Percentiles rank a stretch among this genome's conserved stretches.
Conservation (phyloP, 2,329 filamentous ascomycete genomes). For the Pseudofabraea citricarpa region DNA sequence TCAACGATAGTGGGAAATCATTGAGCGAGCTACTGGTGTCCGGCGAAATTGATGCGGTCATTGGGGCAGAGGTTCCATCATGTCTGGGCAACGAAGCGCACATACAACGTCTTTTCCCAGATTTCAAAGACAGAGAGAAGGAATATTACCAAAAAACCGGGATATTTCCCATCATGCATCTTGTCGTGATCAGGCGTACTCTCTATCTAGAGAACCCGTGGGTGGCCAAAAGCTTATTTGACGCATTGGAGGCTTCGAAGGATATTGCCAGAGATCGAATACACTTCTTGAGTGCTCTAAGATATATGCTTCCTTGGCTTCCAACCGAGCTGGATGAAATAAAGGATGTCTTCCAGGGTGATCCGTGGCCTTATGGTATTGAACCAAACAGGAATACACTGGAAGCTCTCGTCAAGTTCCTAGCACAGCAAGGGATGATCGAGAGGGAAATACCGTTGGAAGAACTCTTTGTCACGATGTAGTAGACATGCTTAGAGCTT, state of each 20-base stretch:
- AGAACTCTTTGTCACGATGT: constrained; percentile 22
- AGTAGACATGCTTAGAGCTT: no score
- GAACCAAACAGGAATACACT: constrained; percentile 28
- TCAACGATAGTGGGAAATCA: constrained; percentile 24
- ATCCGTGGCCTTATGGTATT: constrained; percentile 30
- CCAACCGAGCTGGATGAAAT: constrained; percentile 29
- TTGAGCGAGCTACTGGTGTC: constrained; percentile 28
- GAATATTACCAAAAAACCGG: constrained; percentile 26
- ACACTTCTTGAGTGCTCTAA: constrained; percentile 21
- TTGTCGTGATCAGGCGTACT: constrained; percentile 6
- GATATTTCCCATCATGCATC: constrained; percentile 13
- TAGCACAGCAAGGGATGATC: constrained; percentile 29
- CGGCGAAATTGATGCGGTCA: constrained; percentile 32
- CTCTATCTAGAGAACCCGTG: constrained; percentile 24
- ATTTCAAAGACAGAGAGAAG: constrained; percentile 30
- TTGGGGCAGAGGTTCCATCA: constrained; percentile 28
- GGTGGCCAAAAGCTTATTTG: constrained; percentile 26
- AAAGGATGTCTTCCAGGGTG: constrained; percentile 29
- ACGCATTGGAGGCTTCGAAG: constrained; percentile 29
- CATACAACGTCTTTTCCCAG: constrained; percentile 28
- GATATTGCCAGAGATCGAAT: constrained; percentile 26
- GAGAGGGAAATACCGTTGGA: constrained; percentile 22
- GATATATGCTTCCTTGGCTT: constrained; percentile 33
- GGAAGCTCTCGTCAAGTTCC: constrained; percentile 25
- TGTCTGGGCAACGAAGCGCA: constrained; percentile 25